A percentile compares a stretch with the other conserved stretches of the same genome.
Evolutionary conservation across 2,329 filamentous ascomycete genomes (phyloP).

Genomic region (Talaromyces sp.): DNA sequence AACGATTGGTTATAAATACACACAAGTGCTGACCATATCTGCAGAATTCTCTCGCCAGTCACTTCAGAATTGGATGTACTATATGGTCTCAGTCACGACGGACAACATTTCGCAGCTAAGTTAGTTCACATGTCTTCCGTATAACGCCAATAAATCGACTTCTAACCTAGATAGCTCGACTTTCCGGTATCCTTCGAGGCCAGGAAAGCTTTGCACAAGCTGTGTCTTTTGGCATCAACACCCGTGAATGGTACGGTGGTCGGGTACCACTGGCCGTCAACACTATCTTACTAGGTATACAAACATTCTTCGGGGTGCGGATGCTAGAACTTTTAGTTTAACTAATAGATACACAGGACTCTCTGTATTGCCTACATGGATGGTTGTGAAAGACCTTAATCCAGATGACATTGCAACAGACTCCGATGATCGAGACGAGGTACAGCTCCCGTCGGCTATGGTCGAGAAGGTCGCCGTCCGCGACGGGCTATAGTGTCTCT

Average conservation of each 20-base stretch:
- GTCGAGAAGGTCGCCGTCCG: too few species aligned
- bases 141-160: not conserved
- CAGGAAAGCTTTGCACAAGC: slow-evolving; percentile 44
- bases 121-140: slow-evolving; percentile 14
- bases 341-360: slow-evolving; percentile 15
- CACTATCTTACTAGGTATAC: slow-evolving; percentile 26
- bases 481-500: too few species aligned
- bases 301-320: not conserved
- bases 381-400: slow-evolving; percentile 14
- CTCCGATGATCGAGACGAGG: too few species aligned
- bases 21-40: not conserved
- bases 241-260: slow-evolving; percentile 39
- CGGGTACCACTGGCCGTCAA: slow-evolving; percentile 38
- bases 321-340: not conserved
- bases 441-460: too few species aligned
- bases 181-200: slow-evolving; percentile 39
- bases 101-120: slow-evolving; percentile 49
- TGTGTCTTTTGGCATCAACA: slow-evolving; percentile 40
- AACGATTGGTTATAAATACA: slow-evolving; percentile 16
- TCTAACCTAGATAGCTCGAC: slow-evolving; percentile 20
- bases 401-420: too few species aligned
- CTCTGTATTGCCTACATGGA: slow-evolving; percentile 22
- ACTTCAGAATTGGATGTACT: slow-evolving; percentile 54
- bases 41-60: slow-evolving; percentile 45
- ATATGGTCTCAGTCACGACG: slow-evolving; percentile 50